Conservation (phyloP, 2,329 filamentous ascomycete genomes). For the Diaporthe sp. region DNA sequence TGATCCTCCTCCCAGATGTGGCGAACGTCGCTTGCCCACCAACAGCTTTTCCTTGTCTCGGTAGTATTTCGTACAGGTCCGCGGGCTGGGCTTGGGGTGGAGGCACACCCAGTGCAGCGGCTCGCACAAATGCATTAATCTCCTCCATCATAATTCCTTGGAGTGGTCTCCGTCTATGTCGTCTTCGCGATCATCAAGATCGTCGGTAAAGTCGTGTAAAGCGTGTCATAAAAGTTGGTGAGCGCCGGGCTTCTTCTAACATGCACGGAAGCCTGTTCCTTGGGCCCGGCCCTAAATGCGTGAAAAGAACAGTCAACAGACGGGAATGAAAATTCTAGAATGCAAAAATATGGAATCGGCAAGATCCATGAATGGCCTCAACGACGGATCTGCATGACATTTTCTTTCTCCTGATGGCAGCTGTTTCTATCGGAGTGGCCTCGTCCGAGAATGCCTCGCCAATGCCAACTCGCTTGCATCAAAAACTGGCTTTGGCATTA, state of each 20-base stretch:
- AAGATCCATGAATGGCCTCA: background rate
- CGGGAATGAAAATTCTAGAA: background rate
- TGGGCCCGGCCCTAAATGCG: constrained; percentile 20
- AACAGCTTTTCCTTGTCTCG: constrained; percentile 5
- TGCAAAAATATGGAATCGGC: background rate
- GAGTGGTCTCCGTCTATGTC: background rate
- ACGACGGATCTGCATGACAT: constrained; percentile 21
- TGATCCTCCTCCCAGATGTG: constrained; percentile 21
- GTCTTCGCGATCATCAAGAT: constrained; percentile 11
- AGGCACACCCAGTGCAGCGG: background rate
- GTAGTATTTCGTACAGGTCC: constrained; percentile 5
- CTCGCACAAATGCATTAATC: constrained; percentile 2
- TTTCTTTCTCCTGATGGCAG: constrained; percentile 16
- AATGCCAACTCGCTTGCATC: constrained; percentile 32
- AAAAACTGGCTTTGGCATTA: constrained; percentile 30
- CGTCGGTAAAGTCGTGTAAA: constrained; percentile 1
- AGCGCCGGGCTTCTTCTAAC: constrained; percentile 24
- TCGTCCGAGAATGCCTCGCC: constrained; percentile 23
- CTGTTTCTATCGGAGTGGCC: constrained; percentile 3
- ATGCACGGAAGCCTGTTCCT: constrained; percentile 27
- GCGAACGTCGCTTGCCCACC: constrained; percentile 8
- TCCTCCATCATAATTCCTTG: background rate
- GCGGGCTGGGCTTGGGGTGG: background rate
- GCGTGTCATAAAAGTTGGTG: background rate
- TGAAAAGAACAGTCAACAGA: background rate